Evolutionary conservation across 2,329 filamentous ascomycete species (phyloP), one percentile per base, ranked within the genome.

Genomic region (Parastagonospora avenae): DNA sequence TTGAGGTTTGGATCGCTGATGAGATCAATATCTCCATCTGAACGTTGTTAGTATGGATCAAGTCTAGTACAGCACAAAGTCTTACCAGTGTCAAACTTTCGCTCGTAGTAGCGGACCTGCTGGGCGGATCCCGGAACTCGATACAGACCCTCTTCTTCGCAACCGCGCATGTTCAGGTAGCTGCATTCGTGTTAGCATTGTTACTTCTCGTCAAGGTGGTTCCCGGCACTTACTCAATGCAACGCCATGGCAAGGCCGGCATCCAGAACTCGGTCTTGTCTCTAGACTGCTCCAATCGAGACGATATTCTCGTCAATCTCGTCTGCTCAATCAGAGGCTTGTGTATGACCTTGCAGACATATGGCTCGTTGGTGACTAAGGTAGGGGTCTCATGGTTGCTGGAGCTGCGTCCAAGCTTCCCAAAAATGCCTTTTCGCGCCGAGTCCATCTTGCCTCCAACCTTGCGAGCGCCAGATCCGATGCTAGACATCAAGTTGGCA

Each of bases 241-340:
- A 95, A 57, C 93, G 84, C 89, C 93, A 97, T 0, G 93, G 92
- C 51, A 97, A 87, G 6, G 92, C 90, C 10, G 93, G 93, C 92
- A 97, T 96, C 93, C 93, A 97, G 69, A 95, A 97, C 68, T 97
- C 93, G 0, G 93, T 97, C 80, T 97, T 97, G 69, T 97, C 93
- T 55, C 88, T 85, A 8, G 92, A 96, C 54, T 90, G 85, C 67
- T 95, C 91, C 37, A 97, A 79, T 28, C 89, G 85, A 74, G 93
- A 95, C 7, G 92, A 95, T 69, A 97, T 97, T 57, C 93, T 85
- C 0, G 93, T 97, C 57, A 87, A 80, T n/a, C 93, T 86, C 6
- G 92, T 92, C 75, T 97, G 93, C 71, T 96, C 89, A 24, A 96
- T 82, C 28, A 97, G 78, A 1, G 92, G 91, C 42, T 90, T 79